These are phyloP conservation scores for Pseudotsuga menziesii DNA, from an alignment of 75 land plant genomes.

Conservation along the genomic window DNA sequence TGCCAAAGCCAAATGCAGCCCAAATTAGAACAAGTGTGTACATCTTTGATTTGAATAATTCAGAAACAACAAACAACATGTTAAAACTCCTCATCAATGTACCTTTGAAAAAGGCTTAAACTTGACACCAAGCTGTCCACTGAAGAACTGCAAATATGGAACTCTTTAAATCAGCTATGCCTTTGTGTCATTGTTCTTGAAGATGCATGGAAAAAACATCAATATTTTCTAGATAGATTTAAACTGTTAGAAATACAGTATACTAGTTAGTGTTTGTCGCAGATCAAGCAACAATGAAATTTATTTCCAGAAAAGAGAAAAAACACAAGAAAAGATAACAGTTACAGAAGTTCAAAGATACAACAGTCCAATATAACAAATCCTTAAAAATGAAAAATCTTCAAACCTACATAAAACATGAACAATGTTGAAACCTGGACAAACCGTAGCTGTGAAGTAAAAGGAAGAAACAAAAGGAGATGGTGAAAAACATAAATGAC, in stretches of 20 bases:
- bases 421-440: not conserved
- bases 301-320: not conserved
- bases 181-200: not conserved
- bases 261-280: not conserved
- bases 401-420: not conserved
- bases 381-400: too few relatives aligned
- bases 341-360: not conserved
- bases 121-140: constrained; percentile 80
- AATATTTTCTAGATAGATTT: not conserved
- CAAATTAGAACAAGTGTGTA: not conserved
- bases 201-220: not conserved
- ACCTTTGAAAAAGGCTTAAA: constrained; percentile 97
- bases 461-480: not conserved
- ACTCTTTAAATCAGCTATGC: not conserved
- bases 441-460: not conserved
- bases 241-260: not conserved
- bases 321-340: not conserved
- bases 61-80: constrained; percentile 2
- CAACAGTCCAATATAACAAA: not conserved
- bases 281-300: not conserved
- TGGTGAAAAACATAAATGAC: not conserved
- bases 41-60: not conserved
- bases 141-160: constrained; percentile 56
- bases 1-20: constrained; percentile 14
- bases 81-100: not conserved